Base-by-base conservation (phyloP, 148 eudicot genomes). In the Amaranthus cruentus region DNA sequence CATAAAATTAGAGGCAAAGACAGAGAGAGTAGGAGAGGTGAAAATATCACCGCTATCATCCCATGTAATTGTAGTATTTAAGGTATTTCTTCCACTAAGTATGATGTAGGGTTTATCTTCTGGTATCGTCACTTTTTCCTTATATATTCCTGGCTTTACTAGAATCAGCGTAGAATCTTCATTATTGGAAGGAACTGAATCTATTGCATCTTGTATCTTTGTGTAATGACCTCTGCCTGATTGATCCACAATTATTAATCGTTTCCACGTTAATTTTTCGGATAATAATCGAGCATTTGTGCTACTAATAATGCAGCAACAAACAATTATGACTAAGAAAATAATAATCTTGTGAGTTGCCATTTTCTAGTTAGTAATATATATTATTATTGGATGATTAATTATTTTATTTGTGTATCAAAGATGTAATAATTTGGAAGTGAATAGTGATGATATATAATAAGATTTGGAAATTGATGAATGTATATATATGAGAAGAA, bases 1-100 rank as follows among this genome's bases (percentile, higher is more conserved):
- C 44, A 77, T 53, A 47, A 81, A 81, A 67, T 78, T 15, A 4
- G 78, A 73, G 47, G 81, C 84, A 58, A 73, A 60, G 7, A 85
- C 85, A 11, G 88, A 88, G 52, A 85, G 70, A 0, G 87, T 88
- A 28, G 81, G 72, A 55, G 88, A 68, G 55, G 60, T 68, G 75
- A 58, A 52, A 60, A 73, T 75, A 44, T 80, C 84, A 2, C 84
- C 84, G 53, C 69, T 59, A 56, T 62, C 50, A 15, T 71, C 75
- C 75, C 81, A 75, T 12, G 81, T 70, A 46, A 81, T 71, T 44
- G 78, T 47, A 64, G 84, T 81, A 4, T 46, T 54, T 2, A 52
- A 59, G 3, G 84, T 73, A 2, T 66, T 72, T 21, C 76, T 21
- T 7, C 84, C 84, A 12, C 84, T 78, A 46, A 81, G 46, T 7